Evolutionary conservation across 140 eudicot genomes (phyloP).

Genomic region (Oenanthe javanica): DNA sequence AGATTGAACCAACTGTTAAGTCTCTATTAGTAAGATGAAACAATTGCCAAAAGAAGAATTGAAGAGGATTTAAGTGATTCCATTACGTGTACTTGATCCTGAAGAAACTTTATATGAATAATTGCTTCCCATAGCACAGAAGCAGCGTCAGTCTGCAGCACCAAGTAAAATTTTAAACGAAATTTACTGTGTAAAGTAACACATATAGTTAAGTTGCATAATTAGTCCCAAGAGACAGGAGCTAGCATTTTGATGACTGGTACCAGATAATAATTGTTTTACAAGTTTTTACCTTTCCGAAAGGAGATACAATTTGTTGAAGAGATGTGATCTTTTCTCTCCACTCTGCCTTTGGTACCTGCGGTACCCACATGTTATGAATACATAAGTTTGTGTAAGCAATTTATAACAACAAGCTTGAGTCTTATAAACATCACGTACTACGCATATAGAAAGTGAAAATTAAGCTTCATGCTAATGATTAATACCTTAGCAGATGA

Average conservation of each 20-base stretch:
- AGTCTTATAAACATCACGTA: background rate
- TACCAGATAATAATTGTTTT: background rate
- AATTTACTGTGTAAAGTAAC: background rate
- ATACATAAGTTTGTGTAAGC: background rate
- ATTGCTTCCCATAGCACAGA: constrained; percentile 62
- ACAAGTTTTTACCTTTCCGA: constrained; percentile 40
- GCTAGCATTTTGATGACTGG: background rate
- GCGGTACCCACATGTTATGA: constrained; percentile 14
- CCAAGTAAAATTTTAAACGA: background rate
- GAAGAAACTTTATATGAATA: constrained; percentile 43
- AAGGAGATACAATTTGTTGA: constrained; percentile 69
- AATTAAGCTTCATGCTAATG: background rate
- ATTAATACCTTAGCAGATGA: constrained; percentile 22
- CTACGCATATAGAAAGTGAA: background rate
- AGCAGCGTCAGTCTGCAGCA: constrained; percentile 56
- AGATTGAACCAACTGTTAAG: background rate
- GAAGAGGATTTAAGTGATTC: background rate
- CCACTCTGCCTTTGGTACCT: constrained; percentile 50
- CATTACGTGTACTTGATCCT: constrained; percentile 57
- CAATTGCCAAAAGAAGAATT: background rate
- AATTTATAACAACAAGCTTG: background rate
- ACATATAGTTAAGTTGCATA: too few species aligned
- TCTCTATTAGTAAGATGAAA: background rate
- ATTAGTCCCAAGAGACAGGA: background rate
- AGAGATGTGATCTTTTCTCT: constrained; percentile 56